These are phyloP conservation scores for Erodium trifolium DNA, from an alignment of 441 rosid species.

Conservation along the genomic window DNA sequence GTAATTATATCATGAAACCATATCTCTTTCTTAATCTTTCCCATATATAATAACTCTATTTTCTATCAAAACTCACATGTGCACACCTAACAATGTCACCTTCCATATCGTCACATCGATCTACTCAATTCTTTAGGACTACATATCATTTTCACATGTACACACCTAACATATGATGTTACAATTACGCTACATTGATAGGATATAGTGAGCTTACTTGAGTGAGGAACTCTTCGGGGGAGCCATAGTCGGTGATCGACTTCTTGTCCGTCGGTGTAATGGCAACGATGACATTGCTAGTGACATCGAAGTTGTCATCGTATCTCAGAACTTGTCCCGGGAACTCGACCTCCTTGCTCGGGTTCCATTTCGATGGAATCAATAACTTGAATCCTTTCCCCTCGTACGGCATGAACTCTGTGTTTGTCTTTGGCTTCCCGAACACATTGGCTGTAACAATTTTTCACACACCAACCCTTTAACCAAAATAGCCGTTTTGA, in stretches of 20 bases:
- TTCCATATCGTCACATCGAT: too few species aligned
- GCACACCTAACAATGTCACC: too few species aligned
- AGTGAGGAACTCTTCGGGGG: constrained; percentile 76
- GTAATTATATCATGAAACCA: too few species aligned
- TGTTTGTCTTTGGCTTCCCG: constrained; percentile 85
- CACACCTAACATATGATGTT: too few species aligned
- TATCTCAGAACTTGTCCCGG: constrained; percentile 88
- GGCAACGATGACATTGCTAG: constrained; percentile 57
- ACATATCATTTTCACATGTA: too few species aligned
- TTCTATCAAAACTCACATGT: too few species aligned
- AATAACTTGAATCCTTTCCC: constrained; percentile 72
- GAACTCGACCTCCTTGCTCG: constrained; percentile 80
- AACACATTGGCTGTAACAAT: constrained; percentile 88
- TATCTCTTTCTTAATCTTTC: too few species aligned
- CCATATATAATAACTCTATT: too few species aligned
- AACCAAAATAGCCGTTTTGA: not conserved
- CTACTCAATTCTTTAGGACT: too few species aligned
- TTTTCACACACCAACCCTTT: too few species aligned
- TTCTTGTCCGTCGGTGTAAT: constrained; percentile 83
- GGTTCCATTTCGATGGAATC: constrained; percentile 91
- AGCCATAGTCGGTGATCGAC: constrained; percentile 74
- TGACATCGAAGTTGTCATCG: constrained; percentile 87
- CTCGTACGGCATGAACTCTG: constrained; percentile 65
- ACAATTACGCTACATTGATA: too few species aligned
- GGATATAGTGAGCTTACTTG: constrained; percentile 29